Base-by-base conservation (phyloP, 2,329 filamentous ascomycete species). In the Xylariomycetidae sp. region DNA sequence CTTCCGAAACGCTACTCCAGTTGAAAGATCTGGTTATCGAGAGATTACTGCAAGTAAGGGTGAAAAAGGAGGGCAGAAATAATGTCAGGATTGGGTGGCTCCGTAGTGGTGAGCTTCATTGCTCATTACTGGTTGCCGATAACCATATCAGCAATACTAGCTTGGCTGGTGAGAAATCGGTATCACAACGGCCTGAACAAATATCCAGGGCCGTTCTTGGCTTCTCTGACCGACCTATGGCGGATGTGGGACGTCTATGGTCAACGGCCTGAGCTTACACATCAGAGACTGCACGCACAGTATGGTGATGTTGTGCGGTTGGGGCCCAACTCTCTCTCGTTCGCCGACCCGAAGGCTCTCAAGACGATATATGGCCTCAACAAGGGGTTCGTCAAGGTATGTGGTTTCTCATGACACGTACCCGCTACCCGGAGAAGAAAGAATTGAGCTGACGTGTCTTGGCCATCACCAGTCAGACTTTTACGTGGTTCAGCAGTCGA, bases 301-400 rank as follows among this genome's bases (percentile, higher is more conserved):
- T 70, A 87, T 61, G 86, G 86, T 29, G 76, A 84, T 50, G 68
- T 90, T 3, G 83, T 92, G 2, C 72, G 86, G 2, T 61, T 88
- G 4, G 86, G 85, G 0, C 86, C 86, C 1, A 88, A 88, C 42
- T 66, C 66, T 0, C 59, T 92, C 2, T 87, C 82, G 0, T 88
- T 92, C 50, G 74, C 82, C 3, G 74, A 87, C 44, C 84, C 86
- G 0, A 74, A 74, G 38, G 83, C 84, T 0, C 66, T 90, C 46
- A 85, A 85, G 59, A 65, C 67, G 9, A 89, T 92, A 27, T 94
- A 92, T 55, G 85, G 85, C 0, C 60, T 90, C 27, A 90, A 89
- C 56, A 89, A 89, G 58, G 84, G 85, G 0, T 84, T 88, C 46
- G 63, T 74, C 30, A 92, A 92, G 74, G 84, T 85, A 58, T 30